These are phyloP conservation scores for Backusella parvicylindrica DNA, from an alignment of 192 early-diverging fungal genomes.

Conservation along the genomic window DNA sequence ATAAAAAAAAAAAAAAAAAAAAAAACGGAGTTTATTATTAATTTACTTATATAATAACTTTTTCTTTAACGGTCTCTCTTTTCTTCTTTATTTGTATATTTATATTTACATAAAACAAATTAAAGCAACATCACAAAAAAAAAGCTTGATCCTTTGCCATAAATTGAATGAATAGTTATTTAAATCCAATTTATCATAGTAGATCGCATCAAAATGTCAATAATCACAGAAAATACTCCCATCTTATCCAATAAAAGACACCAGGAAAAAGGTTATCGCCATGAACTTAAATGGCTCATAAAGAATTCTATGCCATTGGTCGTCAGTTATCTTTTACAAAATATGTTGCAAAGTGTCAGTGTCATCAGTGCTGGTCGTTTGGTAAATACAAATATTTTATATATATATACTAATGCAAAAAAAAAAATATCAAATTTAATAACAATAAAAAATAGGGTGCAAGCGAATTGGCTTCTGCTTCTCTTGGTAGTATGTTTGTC, in stretches of 20 bases:
- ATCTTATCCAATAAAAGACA: not conserved
- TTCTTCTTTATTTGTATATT: not conserved
- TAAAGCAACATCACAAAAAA: not conserved
- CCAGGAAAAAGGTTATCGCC: not conserved
- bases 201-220: not conserved
- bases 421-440: not conserved
- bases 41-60: not conserved
- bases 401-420: not conserved
- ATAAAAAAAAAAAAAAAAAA: not conserved
- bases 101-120: too few species aligned
- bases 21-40: not conserved
- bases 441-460: constrained; percentile 36
- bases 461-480: constrained; percentile 63
- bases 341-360: constrained; percentile 59
- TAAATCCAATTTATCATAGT: constrained; percentile 2
- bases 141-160: not conserved
- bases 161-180: not conserved
- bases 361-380: constrained; percentile 66
- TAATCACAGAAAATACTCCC: constrained; percentile 1
- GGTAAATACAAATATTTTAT: constrained; percentile 18
- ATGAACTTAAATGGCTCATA: constrained; percentile 28
- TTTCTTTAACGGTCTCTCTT: not conserved
- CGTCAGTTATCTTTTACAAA: constrained; percentile 63
- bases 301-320: constrained; percentile 51
- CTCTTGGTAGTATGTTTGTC: constrained; percentile 69